Evolutionary conservation across 495 filamentous ascomycete species (phyloP).

Genomic region (Neurospora cerealis): DNA sequence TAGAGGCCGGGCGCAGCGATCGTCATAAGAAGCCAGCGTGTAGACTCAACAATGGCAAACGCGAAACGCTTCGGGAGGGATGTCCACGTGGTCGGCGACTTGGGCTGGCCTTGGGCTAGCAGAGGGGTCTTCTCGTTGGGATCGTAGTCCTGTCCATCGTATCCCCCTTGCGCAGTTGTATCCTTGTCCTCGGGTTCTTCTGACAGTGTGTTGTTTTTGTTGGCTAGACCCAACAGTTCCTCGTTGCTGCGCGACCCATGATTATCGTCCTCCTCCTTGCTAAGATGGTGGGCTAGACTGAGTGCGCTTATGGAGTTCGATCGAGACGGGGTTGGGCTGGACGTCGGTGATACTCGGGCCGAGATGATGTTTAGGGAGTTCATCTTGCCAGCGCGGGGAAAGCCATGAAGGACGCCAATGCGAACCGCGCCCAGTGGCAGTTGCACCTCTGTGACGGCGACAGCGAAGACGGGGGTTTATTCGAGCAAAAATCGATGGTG

Average conservation of each 20-base stretch:
- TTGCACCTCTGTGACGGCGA: not conserved
- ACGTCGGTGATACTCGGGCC: conserved; percentile 58
- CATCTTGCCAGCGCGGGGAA: conserved; percentile 53
- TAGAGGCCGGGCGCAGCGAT: conserved; percentile 71
- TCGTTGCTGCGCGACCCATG: not conserved
- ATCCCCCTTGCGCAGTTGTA: not conserved
- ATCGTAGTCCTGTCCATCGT: conserved; percentile 8
- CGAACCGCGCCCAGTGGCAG: conserved; percentile 9
- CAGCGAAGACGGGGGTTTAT: not conserved
- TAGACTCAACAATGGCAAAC: conserved; percentile 48
- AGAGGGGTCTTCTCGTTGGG: conserved; percentile 61
- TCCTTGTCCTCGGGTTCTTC: conserved; percentile 23
- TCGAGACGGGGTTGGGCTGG: conserved; percentile 48
- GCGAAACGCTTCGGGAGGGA: conserved; percentile 49
- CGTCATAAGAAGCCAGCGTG: conserved; percentile 68
- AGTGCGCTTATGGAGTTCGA: conserved; percentile 56
- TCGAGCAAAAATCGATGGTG: not conserved
- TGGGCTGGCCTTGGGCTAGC: conserved; percentile 28
- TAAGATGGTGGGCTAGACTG: conserved; percentile 26
- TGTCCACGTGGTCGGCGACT: conserved; percentile 31
- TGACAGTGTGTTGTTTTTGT: conserved; percentile 22
- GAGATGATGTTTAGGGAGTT: conserved; percentile 96
- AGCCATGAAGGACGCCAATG: conserved; percentile 25
- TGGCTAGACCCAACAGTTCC: conserved; percentile 15
- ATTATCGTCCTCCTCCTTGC: conserved; percentile 30